Base-by-base conservation (phyloP, 106 monocot species). In the Allium fistulosum region DNA sequence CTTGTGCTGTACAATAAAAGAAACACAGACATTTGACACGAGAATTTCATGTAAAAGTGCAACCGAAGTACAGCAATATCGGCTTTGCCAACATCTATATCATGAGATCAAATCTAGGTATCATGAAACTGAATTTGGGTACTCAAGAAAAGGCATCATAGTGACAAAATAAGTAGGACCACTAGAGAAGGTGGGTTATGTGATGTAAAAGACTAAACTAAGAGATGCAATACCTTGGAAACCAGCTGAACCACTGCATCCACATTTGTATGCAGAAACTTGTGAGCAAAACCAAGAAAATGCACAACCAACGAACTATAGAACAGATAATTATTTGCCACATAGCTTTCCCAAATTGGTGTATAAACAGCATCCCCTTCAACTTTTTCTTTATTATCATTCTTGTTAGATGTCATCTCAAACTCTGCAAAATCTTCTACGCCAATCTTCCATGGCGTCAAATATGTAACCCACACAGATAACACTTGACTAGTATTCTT, bases 201-300 rank as follows among this genome's bases (percentile, higher is more conserved):
- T 37, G 37, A 59, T 55, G 15, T 9, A 59, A 18, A 15, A 18
- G 59, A 10, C 14, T 59, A 9, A 59, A 59, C 59, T 22, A 59
- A 16, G 59, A 17, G 15, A 10, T 59, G 9, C 22, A 51, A 56
- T 17, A 91, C 94, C 94, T 95, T 79, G 27, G 50, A 69, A n/a
- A 91, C 86, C 88, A 96, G 88, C 63, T 78, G 68, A 11, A 84
- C 71, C 59, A 88, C 75, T 17, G 66, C 61, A 45, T 79, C 83
- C 17, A 76, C 80, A 75, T 91, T 83, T 65, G 75, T 61, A 65
- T 88, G 88, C 26, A 96, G 85, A 65, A 91, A 88, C 66, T 81
- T 94, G 78, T 90, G 90, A 14, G 90, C 90, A 85, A 94, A 94
- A 15, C 84, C 90, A 61, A 91, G 81, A 80, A 95, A 95, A 81